Conservation (phyloP, 2,329 filamentous ascomycete species). For the Penicillium griseofulvum region DNA sequence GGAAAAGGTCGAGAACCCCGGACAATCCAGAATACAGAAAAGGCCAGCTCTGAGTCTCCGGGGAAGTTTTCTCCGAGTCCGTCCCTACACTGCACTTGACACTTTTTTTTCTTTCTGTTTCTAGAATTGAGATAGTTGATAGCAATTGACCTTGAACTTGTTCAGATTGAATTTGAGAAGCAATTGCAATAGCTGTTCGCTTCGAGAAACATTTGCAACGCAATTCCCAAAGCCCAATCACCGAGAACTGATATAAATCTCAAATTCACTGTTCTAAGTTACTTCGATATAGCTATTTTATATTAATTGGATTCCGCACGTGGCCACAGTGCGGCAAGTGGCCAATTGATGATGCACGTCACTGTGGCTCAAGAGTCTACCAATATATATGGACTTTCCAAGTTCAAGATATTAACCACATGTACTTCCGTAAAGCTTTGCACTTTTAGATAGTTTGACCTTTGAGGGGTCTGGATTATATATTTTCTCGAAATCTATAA, state of each 20-base stretch:
- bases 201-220: neutral
- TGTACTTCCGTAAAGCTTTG: too few relatives aligned
- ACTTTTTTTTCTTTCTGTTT: neutral
- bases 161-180: neutral
- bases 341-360: constrained; percentile 6
- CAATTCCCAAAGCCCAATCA: neutral
- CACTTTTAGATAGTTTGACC: too few relatives aligned
- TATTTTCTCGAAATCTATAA: too few relatives aligned
- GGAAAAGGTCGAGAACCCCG: constrained; percentile 23
- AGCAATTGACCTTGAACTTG: neutral
- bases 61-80: constrained; percentile 27
- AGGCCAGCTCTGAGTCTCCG: constrained; percentile 28
- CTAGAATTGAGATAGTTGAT: neutral
- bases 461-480: too few relatives aligned
- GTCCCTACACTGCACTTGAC: constrained; percentile 1
- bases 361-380: neutral
- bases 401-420: too few relatives aligned
- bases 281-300: neutral
- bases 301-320: neutral
- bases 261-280: neutral
- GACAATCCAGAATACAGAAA: constrained; percentile 22
- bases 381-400: neutral
- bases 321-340: neutral
- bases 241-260: neutral
- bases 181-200: neutral